Evolutionary conservation across 2,329 filamentous ascomycete species (phyloP).

Genomic region (Elsinoe perseae): DNA sequence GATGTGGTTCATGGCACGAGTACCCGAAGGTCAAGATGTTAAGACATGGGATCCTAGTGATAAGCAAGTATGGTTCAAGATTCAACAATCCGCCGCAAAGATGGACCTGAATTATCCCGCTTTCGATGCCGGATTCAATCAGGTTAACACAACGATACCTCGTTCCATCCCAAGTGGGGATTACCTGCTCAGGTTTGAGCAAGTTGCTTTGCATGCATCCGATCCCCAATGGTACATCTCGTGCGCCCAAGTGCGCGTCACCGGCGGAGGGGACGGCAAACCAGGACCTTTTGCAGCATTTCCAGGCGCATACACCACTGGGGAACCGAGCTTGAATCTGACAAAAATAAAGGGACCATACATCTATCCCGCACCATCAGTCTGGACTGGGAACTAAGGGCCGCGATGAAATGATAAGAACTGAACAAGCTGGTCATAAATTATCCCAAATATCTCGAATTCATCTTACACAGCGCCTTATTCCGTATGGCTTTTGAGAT

Average conservation of each 20-base stretch:
- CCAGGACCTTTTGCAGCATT: neutral
- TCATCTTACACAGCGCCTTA: too few relatives aligned
- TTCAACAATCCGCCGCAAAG: neutral
- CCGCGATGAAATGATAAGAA: too few relatives aligned
- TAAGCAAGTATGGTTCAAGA: slow-evolving; percentile 1
- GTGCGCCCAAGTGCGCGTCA: neutral
- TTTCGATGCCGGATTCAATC: neutral
- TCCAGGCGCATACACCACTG: neutral
- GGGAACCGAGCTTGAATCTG: neutral
- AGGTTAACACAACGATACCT: neutral
- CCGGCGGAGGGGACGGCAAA: neutral
- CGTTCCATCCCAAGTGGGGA: neutral
- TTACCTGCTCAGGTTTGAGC: slow-evolving; percentile 12
- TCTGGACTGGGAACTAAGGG: too few relatives aligned
- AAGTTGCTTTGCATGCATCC: neutral
- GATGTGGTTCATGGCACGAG: neutral
- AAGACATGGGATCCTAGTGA: slow-evolving; percentile 2
- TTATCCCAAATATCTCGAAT: too few relatives aligned
- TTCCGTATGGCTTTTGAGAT: too few relatives aligned
- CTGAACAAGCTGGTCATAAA: too few relatives aligned
- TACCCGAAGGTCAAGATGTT: neutral
- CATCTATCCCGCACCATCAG: neutral
- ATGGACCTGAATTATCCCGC: neutral
- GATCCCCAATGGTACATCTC: neutral
- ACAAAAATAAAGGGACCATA: neutral